Percentiles rank a stretch among this genome's conserved stretches.
Evolutionary conservation across 345 rosid species (phyloP).

Genomic region (Pugionium dolabratum): DNA sequence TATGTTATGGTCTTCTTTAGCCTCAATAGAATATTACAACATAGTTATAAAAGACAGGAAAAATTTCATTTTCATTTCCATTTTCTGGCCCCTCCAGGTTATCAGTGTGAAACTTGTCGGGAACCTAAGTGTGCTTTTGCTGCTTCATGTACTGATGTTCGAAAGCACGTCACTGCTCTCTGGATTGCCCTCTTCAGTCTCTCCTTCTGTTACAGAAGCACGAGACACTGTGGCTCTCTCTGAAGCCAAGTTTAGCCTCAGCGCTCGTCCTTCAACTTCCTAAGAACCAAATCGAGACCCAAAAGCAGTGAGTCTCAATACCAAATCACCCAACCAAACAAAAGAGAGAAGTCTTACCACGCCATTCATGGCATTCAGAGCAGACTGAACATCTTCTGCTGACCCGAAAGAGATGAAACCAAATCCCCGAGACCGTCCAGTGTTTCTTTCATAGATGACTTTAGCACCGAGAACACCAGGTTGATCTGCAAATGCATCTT

Average conservation of each 20-base stretch:
- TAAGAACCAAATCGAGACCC: conserved; percentile 26
- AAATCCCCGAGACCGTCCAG: conserved; percentile 84
- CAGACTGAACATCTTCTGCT: conserved; percentile 58
- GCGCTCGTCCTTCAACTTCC: conserved; percentile 93
- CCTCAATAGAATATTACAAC: conserved; percentile 17
- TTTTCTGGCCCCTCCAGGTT: background rate
- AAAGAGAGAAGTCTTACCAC: conserved; percentile 51
- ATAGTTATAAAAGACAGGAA: conserved; percentile 8
- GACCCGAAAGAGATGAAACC: conserved; percentile 82
- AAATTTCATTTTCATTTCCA: conserved; percentile 5
- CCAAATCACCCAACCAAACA: conserved; percentile 13
- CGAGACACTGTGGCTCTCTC: conserved; percentile 49
- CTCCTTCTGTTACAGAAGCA: conserved; percentile 31
- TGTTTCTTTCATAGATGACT: conserved; percentile 66
- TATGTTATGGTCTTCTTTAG: conserved; percentile 19
- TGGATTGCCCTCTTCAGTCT: conserved; percentile 21
- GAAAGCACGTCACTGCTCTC: conserved; percentile 59
- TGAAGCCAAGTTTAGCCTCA: conserved; percentile 68
- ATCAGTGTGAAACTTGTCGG: conserved; percentile 2
- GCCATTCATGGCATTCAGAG: conserved; percentile 71
- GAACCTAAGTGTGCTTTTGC: conserved; percentile 7
- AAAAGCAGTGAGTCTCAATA: conserved; percentile 6
- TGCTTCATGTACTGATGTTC: conserved; percentile 47
- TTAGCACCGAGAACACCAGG: conserved; percentile 83
- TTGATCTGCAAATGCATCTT: conserved; percentile 66